These are phyloP conservation scores for Cucurbita moschata DNA, from an alignment of 306 rosid species.

Conservation along the genomic window DNA sequence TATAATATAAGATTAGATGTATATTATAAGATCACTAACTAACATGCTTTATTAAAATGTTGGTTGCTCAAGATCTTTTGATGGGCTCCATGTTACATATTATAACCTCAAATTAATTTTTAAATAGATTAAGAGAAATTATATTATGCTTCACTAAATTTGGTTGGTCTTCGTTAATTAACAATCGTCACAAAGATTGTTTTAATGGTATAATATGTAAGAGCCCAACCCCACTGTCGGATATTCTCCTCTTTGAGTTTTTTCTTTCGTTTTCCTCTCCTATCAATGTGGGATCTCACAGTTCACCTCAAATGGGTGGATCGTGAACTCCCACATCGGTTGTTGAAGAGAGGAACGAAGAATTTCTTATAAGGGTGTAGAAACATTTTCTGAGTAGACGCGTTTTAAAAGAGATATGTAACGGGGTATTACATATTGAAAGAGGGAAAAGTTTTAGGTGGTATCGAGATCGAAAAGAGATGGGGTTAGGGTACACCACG, in stretches of 20 bases:
- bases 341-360: no score
- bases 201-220: background rate
- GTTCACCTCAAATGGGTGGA: no score
- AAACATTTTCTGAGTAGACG: no score
- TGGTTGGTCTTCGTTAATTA: background rate
- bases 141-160: conserved; percentile 8
- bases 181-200: background rate
- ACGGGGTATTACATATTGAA: background rate
- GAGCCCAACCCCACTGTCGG: no score
- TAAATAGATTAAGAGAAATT: background rate
- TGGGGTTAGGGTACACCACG: conserved; percentile 64
- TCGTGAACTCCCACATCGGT: no score
- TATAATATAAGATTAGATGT: background rate
- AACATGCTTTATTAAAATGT: conserved; percentile 20
- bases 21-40: conserved; percentile 4
- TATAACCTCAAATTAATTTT: background rate
- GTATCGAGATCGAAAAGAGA: conserved; percentile 31
- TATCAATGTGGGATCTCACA: no score
- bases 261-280: no score
- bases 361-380: no score
- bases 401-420: no score
- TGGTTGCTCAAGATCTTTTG: conserved; percentile 17
- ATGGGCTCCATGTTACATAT: conserved; percentile 43
- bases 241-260: no score
- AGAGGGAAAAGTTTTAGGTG: background rate